Evolutionary conservation across 768 basidiomycete species (phyloP).

Genomic region (Trametes sanguinea): DNA sequence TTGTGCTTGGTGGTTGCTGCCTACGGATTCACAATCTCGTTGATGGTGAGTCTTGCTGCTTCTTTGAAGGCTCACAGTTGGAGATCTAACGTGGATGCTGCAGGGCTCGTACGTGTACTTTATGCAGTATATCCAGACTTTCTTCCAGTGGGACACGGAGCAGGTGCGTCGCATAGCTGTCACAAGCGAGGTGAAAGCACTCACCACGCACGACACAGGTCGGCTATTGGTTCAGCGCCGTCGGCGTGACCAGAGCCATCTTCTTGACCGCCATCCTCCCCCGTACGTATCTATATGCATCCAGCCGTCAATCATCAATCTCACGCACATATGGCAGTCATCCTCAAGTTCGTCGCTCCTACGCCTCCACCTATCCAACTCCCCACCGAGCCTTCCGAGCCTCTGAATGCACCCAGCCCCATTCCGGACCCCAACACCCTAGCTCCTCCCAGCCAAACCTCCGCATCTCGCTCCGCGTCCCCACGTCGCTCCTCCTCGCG

Average conservation of each 20-base stretch:
- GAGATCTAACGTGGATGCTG: neutral
- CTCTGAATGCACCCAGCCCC: constrained; percentile 19
- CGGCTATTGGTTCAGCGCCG: constrained; percentile 70
- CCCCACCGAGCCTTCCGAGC: constrained; percentile 26
- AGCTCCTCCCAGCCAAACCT: neutral
- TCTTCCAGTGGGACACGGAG: constrained; percentile 70
- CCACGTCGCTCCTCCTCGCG: constrained; percentile 8
- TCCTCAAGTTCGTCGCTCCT: constrained; percentile 56
- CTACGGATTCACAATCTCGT: constrained; percentile 47
- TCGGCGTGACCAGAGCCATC: constrained; percentile 54
- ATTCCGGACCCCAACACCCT: neutral
- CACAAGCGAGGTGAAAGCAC: neutral
- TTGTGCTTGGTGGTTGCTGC: constrained; percentile 56
- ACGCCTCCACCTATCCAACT: constrained; percentile 35
- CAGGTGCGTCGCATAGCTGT: constrained; percentile 41
- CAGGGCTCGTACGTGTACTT: constrained; percentile 61
- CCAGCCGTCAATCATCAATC: neutral
- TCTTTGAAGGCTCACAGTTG: neutral
- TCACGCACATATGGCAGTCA: constrained; percentile 39
- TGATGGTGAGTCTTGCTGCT: constrained; percentile 44
- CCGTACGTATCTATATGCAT: constrained; percentile 42
- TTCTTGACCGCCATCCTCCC: constrained; percentile 62
- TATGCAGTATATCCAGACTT: constrained; percentile 63
- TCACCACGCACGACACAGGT: constrained; percentile 40
- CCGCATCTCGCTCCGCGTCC: constrained; percentile 1